These are phyloP conservation scores for Lanmaoa rubissima DNA, from an alignment of 768 basidiomycete genomes.

Conservation along the genomic window DNA sequence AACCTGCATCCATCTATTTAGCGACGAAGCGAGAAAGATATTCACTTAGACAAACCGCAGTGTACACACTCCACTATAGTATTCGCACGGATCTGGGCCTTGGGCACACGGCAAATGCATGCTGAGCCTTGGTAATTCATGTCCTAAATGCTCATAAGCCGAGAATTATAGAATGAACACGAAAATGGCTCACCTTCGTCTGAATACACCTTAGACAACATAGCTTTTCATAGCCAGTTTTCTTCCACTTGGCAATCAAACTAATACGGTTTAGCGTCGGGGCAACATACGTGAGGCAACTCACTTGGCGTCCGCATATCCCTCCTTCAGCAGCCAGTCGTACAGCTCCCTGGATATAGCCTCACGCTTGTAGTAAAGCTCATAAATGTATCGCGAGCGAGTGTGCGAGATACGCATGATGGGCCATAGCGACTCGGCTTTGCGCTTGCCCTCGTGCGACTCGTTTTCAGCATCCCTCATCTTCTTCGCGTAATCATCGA, in stretches of 20 bases:
- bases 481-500: slow-evolving; percentile 98
- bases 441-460: slow-evolving; percentile 96
- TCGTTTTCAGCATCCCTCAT: slow-evolving; percentile 99
- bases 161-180: slow-evolving; percentile 2
- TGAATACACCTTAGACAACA: slow-evolving; percentile 98
- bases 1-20: slow-evolving; percentile 50
- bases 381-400: slow-evolving; percentile 94
- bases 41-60: slow-evolving; percentile 66
- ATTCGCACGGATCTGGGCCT: slow-evolving; percentile 84
- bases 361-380: slow-evolving; percentile 98
- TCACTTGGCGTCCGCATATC: slow-evolving; percentile 94
- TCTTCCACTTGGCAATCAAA: slow-evolving; percentile 99
- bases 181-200: slow-evolving; percentile 57
- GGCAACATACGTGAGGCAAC: slow-evolving; percentile 31
- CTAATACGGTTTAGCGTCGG: slow-evolving; percentile 39
- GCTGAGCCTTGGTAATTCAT: slow-evolving; percentile 99
- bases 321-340: slow-evolving; percentile 97
- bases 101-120: slow-evolving; percentile 96
- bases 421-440: slow-evolving; percentile 90
- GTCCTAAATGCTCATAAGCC: slow-evolving; percentile 52
- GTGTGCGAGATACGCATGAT: slow-evolving; percentile 99
- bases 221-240: slow-evolving; percentile 95
- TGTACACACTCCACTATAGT: slow-evolving; percentile 96
- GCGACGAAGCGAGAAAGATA: background rate
- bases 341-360: slow-evolving; percentile 91